Evolutionary conservation across 2,329 filamentous ascomycete genomes (phyloP), one percentile per base, ranked within the genome.

Genomic region (Berkeleyomyces basicola): DNA sequence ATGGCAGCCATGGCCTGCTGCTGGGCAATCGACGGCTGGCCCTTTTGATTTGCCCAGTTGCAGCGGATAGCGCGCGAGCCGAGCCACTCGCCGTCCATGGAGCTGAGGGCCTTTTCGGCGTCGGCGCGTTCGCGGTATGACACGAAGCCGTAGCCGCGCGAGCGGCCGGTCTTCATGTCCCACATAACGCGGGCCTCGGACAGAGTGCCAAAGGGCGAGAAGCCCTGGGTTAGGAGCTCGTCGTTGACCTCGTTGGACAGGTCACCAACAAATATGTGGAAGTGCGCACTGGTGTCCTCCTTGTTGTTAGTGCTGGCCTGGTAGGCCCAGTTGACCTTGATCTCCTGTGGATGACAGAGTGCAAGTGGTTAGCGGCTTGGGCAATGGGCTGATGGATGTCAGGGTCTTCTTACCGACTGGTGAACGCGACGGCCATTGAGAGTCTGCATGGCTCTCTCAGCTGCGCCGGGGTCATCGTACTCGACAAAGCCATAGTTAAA

Each of bases 11-110:
- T 93, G 44, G 90, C 90, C 75, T 95, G 90, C 76, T 97, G 93
- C 77, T 99, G 92, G 58, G 91, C 90, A 74, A 97, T 96, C 1
- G 93, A 97, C 63, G 93, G 93, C 72, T 99, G 93, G n/a, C 93
- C 93, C 79, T 99, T 99, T 72, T 99, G 93, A 78, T 99, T 99
- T 65, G 93, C 93, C 93, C 93, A 99, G 79, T 99, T 99, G 82
- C 92, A 97, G 69, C 93, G 91, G 71, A 99, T 99, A 47, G 93
- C 93, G 67, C 93, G 88, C 69, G 93, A 97, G 62, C 93, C 93
- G 60, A 99, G 85, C 93, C 93, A 99, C 77, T 99, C 93, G 66
- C 93, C 93, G 71, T 99, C 93, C 93, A 99, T 99, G 66, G 90
- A 90, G 76, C 87, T 95, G 70, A 99, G 76, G 1, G 93, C 92